Percentiles rank a stretch among this genome's conserved stretches.
phyloP scores from a whole-genome alignment of 768 basidiomycete species.

The Boletus edulis region DNA sequence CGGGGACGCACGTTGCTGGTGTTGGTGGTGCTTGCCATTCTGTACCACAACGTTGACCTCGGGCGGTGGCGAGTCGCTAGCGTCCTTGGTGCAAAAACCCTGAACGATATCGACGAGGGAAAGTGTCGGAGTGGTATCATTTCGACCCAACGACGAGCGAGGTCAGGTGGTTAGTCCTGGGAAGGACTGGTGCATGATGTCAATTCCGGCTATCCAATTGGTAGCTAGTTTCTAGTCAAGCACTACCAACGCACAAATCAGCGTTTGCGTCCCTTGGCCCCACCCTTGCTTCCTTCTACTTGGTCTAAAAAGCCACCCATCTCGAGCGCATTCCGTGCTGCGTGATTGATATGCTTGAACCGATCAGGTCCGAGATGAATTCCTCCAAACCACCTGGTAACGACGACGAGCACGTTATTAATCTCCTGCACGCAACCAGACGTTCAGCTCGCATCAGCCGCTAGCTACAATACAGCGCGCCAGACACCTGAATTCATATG shows the following conservation, averaged over 20 bases:
- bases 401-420: constrained; percentile 83
- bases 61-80: constrained; percentile 6
- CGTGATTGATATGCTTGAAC: constrained; percentile 94
- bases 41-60: constrained; percentile 23
- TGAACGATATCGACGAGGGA: constrained; percentile 16
- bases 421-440: constrained; percentile 51
- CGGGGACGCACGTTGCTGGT: constrained; percentile 32
- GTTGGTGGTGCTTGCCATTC: constrained; percentile 56
- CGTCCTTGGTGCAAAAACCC: constrained; percentile 17
- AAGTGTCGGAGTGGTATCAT: constrained; percentile 16
- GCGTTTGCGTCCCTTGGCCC: constrained; percentile 27
- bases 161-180: constrained; percentile 1
- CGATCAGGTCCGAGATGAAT: constrained; percentile 86
- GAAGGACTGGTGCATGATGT: too few species aligned
- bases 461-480: background rate
- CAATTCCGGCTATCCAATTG: background rate
- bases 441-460: background rate
- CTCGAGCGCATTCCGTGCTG: constrained; percentile 88
- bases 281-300: constrained; percentile 28
- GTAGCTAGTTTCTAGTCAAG: too few species aligned
- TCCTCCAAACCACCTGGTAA: constrained; percentile 93
- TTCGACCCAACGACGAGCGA: background rate
- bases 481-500: background rate
- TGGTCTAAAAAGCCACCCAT: constrained; percentile 80
- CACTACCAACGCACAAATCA: constrained; percentile 5